These are phyloP conservation scores for Suillus subaureus DNA, from an alignment of 768 basidiomycete genomes.

Conservation along the genomic window DNA sequence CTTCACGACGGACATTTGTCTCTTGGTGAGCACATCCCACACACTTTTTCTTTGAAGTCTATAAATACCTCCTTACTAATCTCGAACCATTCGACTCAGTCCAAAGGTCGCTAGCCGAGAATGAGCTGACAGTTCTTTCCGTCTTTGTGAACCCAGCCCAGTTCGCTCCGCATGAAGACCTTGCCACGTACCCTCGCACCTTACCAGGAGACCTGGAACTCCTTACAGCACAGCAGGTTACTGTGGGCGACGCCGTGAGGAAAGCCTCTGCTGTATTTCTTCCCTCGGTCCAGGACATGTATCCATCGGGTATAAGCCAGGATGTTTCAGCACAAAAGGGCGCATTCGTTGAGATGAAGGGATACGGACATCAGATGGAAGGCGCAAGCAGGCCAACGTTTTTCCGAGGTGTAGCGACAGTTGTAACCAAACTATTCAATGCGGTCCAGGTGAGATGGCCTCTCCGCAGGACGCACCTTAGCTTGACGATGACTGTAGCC, in stretches of 20 bases:
- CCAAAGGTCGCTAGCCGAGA: slow-evolving; percentile 68
- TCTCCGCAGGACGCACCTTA: neutral
- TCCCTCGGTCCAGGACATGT: slow-evolving; percentile 83
- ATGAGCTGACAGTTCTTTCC: slow-evolving; percentile 87
- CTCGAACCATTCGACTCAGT: slow-evolving; percentile 50
- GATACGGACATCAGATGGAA: slow-evolving; percentile 92
- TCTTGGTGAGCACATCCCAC: slow-evolving; percentile 65
- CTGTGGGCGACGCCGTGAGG: slow-evolving; percentile 34
- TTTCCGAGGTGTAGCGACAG: slow-evolving; percentile 93
- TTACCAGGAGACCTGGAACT: slow-evolving; percentile 72
- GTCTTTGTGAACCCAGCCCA: slow-evolving; percentile 99
- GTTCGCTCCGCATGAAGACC: slow-evolving; percentile 95
- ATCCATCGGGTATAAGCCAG: slow-evolving; percentile 89
- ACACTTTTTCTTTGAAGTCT: neutral
- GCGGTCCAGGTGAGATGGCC: slow-evolving; percentile 69
- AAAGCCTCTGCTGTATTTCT: slow-evolving; percentile 74
- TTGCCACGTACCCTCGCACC: slow-evolving; percentile 88
- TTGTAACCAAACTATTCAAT: slow-evolving; percentile 95
- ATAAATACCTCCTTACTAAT: slow-evolving; percentile 9
- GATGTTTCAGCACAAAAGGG: slow-evolving; percentile 75
- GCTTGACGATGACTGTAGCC: slow-evolving; percentile 53
- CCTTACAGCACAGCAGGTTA: slow-evolving; percentile 44
- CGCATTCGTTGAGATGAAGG: slow-evolving; percentile 91
- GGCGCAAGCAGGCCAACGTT: slow-evolving; percentile 85
- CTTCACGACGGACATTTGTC: slow-evolving; percentile 92